Evolutionary conservation across 768 basidiomycete species (phyloP), one percentile per base, ranked within the genome.

Genomic region (Boletus reticulatus): DNA sequence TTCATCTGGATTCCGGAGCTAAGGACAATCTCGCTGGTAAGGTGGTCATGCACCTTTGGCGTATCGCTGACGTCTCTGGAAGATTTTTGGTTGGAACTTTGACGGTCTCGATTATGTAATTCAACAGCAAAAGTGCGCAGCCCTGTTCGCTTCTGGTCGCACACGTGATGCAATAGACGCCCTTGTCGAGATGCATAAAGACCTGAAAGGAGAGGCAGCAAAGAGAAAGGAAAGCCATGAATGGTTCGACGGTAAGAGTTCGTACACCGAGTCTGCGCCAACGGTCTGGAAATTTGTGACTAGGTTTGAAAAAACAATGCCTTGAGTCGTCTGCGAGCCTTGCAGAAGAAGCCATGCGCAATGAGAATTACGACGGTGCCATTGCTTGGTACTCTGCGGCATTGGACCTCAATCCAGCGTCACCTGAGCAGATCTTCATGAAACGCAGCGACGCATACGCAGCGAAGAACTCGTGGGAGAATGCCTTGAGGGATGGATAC

Each of bases 51-150:
- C 6, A 10, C 22, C 39, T 43, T 19, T 7, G 2, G 16, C 14
- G 5, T 41, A 8, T 42, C 13, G 29, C 38, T 54, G 19, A 58
- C 41, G 7, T 19, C 4, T n/a, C 22, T 41, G 36, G 38, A 55
- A 61, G 60, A 31, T 61, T 11, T 56, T 59, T 31, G 60, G 58
- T 10, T 59, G 58, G 60, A 27, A 56, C n/a, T 19, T 62, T n/a
- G 50, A 46, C 32, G 41, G 27, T 3, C 49, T 56, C 8, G 3
- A 29, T 19, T n/a, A 9, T 11, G 48, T 0, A 27, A 43, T 53
- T 31, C 34, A 48, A 17, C 58, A 51, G 19, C 12, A 32, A 37
- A 53, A 32, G 20, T 57, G 51, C 31, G 12, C 36, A 17, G 34
- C 59, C 6, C 29, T 53, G n/a, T 24, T 38, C 22, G 43, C 43